Evolutionary conservation across 1,284 basidiomycete genomes (phyloP), one percentile per base, ranked within the genome.

Genomic region (Wolfiporia cocos): DNA sequence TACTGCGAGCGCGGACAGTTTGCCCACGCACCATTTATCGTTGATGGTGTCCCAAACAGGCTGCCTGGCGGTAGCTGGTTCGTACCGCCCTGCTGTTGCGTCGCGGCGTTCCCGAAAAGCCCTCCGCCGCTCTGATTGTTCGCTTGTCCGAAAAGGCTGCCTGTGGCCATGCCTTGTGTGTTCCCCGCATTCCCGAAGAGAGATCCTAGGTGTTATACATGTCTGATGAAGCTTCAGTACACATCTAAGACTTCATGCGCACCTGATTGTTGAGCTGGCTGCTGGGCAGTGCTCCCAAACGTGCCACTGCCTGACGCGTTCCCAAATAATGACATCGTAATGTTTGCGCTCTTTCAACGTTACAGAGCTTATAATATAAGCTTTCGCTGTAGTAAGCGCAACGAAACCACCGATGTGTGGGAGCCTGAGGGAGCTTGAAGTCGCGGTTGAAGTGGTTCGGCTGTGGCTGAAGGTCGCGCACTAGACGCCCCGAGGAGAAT

Each of bases 111-210:
- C 4, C 46, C 48, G 40, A 49, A 49, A 4, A 49, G 37, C 1
- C 48, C 42, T 11, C 44, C 44, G n/a, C 44, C 41, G 7, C 22
- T 21, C 12, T 39, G 37, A 9, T 17, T 29, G 37, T 39, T 37
- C 17, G 26, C 26, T 9, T 21, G 41, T n/a, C 48, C 48, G 31
- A 51, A 64, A 18, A 65, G 42, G 11, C 45, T 45, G 3, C 58
- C 53, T 14, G 57, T 52, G 18, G 53, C 42, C 14, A 53, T 45
- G 28, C 49, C 43, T 35, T 50, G 41, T 24, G 50, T 42, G 37
- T 52, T 38, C 40, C 34, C 17, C 6, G 34, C n/a, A 17, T 22
- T 39, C n/a, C 43, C 43, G 21, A 44, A 44, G 10, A 44, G 19
- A 18, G 34, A 36, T 11, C 21, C 22, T 15, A 52, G 35, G n/a